Base-by-base conservation (phyloP, 2,329 filamentous ascomycete species). In the Talaromyces sp. region DNA sequence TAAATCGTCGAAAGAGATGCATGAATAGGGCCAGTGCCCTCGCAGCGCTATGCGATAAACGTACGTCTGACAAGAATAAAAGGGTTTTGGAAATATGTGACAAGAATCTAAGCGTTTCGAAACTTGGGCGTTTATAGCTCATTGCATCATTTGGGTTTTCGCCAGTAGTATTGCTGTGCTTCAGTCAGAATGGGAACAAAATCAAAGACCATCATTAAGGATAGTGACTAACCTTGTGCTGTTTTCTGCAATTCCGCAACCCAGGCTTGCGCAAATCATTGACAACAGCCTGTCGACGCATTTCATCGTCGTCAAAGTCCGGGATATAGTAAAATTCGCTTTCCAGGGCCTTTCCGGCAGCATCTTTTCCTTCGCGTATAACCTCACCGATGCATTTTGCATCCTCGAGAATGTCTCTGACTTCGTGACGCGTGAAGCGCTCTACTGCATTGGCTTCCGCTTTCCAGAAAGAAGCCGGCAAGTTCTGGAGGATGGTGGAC, bases 301-400 rank as follows among this genome's bases (percentile, higher is more conserved):
- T 84, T 62, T 86, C 82, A 69, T 97, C 91, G 2, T 81, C 79
- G 70, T 99, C 94, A 67, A 85, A 81, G 72, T 97, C 93, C 0
- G 92, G 89, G 7, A 97, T 81, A 69, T 99, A 99, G 75, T 97
- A 97, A 73, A 95, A 97, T 73, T 99, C 92, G 78, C 89, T 95
- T 79, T 99, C 93, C 1, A 99, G 82, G 6, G 87, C 78, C 77
- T 97, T 94, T 64, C 94, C 94, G 0, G 94, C 93, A 5, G 94
- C 94, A 70, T 99, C 94, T 74, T 97, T 99, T 69, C 94, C 94
- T 71, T 93, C 87, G 39, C 94, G 87, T 53, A 83, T 81, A 66
- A 99, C 96, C 72, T 94, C 88, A 48, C 94, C 94, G 62, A 97
- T 86, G 69, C 91, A 96, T 8, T 82, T 74, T 5, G 89, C 89